Conservation (phyloP, 1,284 basidiomycete species). For the Psilocybe mexicana region DNA sequence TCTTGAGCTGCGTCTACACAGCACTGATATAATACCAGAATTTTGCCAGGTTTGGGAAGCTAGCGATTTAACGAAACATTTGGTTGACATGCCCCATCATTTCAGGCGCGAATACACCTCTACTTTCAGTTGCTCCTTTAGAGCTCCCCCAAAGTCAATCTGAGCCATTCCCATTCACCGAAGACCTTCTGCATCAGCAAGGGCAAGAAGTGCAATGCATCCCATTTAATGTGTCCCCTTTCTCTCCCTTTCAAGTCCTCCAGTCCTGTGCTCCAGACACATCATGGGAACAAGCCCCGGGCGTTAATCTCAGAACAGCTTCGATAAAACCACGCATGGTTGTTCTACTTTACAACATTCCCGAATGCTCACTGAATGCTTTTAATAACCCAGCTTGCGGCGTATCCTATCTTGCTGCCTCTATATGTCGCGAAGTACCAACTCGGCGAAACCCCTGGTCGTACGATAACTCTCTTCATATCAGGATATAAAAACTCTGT, state of each 20-base stretch:
- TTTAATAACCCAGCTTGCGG: slow-evolving; percentile 32
- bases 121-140: slow-evolving; percentile 36
- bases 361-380: neutral
- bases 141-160: slow-evolving; percentile 19
- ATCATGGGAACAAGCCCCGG: slow-evolving; percentile 26
- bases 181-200: slow-evolving; percentile 36
- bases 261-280: slow-evolving; percentile 16
- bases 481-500: slow-evolving; percentile 18
- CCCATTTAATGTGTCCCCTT: slow-evolving; percentile 42
- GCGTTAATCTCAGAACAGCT: slow-evolving; percentile 28
- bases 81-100: neutral
- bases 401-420: slow-evolving; percentile 40
- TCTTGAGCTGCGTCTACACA: slow-evolving; percentile 20
- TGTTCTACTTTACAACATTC: neutral
- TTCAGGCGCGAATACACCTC: slow-evolving; percentile 37
- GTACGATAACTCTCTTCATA: slow-evolving; percentile 30
- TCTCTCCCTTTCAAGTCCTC: slow-evolving; percentile 34
- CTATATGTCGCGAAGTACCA: slow-evolving; percentile 42
- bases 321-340: slow-evolving; percentile 34
- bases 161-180: slow-evolving; percentile 35
- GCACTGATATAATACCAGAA: slow-evolving; percentile 28
- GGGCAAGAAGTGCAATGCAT: slow-evolving; percentile 38
- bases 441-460: slow-evolving; percentile 12
- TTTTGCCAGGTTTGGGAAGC: slow-evolving; percentile 37
- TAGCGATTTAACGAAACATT: too few relatives aligned